phyloP scores from a whole-genome alignment of 331 rosid genomes.

The Arachis monticola region DNA sequence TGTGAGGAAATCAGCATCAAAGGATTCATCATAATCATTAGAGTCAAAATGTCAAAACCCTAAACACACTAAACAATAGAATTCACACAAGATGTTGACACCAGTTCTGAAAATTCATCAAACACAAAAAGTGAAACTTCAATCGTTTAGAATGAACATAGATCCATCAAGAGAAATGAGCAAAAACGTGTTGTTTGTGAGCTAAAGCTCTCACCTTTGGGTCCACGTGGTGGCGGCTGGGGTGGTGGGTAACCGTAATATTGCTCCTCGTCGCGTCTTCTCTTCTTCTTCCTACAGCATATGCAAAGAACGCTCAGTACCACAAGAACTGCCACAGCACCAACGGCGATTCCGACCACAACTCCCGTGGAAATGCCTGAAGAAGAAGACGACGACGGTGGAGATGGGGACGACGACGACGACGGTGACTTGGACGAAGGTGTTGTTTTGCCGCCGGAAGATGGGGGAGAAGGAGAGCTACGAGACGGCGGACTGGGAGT shows the following conservation, averaged over 20 bases:
- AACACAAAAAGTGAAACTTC: no score
- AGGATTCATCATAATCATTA: neutral
- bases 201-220: conserved; percentile 54
- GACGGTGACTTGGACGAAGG: conserved; percentile 3
- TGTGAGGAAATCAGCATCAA: neutral
- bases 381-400: conserved; percentile 39
- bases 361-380: conserved; percentile 48
- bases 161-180: no score
- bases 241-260: neutral
- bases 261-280: conserved; percentile 47
- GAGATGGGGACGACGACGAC: neutral
- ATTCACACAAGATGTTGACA: no score
- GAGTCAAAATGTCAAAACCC: neutral
- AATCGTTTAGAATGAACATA: no score
- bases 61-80: no score
- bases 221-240: conserved; percentile 51
- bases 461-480: conserved; percentile 50
- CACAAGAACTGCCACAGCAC: conserved; percentile 59
- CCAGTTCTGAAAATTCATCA: neutral
- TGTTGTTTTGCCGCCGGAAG: neutral
- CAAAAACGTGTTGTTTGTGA: neutral
- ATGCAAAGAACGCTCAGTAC: conserved; percentile 56
- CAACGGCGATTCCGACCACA: conserved; percentile 58
- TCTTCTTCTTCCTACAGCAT: conserved; percentile 60
- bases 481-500: conserved; percentile 37